phyloP scores from a whole-genome alignment of 345 rosid genomes.

The Linum tenue region DNA sequence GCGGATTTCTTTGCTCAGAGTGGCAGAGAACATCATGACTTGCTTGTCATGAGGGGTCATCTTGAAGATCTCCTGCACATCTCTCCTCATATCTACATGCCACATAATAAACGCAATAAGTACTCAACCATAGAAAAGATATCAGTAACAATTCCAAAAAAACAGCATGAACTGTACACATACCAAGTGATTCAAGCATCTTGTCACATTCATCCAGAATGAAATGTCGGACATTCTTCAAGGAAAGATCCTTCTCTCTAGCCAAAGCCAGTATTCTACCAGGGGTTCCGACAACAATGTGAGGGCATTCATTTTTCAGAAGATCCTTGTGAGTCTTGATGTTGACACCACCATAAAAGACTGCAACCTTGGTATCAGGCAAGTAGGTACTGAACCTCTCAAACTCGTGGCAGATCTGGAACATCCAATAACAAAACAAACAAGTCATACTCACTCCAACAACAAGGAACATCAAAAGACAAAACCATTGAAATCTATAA shows the following conservation, averaged over 20 bases:
- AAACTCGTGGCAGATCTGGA: conserved; percentile 89
- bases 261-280: conserved; percentile 85
- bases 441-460: neutral
- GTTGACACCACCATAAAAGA: conserved; percentile 94
- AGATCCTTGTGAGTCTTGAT: conserved; percentile 81
- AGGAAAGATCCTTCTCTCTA: conserved; percentile 86
- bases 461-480: neutral
- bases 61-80: conserved; percentile 98
- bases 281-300: conserved; percentile 97
- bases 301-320: conserved; percentile 96
- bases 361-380: conserved; percentile 83
- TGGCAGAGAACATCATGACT: conserved; percentile 99
- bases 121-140: neutral
- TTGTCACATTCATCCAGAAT: conserved; percentile 99
- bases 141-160: neutral
- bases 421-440: neutral
- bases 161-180: neutral
- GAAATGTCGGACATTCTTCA: conserved; percentile 98
- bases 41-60: conserved; percentile 99
- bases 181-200: conserved; percentile 99
- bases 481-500: neutral
- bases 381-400: conserved; percentile 94
- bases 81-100: conserved; percentile 83
- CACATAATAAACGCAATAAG: neutral
- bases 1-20: conserved; percentile 99